These are phyloP conservation scores for Zygnema cylindricum DNA, from an alignment of 139 green algal genomes.

Conservation along the genomic window DNA sequence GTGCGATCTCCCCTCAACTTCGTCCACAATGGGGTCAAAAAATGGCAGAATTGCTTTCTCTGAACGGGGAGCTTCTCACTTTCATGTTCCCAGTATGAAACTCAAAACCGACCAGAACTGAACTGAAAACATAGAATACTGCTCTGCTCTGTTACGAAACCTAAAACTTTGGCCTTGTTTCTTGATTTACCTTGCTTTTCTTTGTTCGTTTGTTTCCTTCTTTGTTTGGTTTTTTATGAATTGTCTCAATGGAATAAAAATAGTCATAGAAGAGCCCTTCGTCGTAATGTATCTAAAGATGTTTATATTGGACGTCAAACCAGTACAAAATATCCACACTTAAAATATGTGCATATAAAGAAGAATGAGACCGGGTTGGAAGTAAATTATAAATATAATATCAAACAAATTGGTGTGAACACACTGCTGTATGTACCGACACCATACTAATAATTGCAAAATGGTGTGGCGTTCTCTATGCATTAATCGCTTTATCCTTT, in stretches of 20 bases:
- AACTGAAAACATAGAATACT: background rate
- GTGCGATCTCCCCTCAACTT: slow-evolving; percentile 28
- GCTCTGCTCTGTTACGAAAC: background rate
- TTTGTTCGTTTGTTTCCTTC: slow-evolving; percentile 1
- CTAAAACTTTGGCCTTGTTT: background rate
- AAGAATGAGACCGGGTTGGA: too few relatives aligned
- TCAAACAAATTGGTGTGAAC: slow-evolving; percentile 1
- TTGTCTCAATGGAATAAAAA: background rate
- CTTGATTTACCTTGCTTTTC: too few relatives aligned
- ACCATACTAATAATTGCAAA: background rate
- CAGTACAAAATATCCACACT: too few relatives aligned
- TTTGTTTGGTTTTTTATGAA: background rate
- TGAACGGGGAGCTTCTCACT: slow-evolving; percentile 18
- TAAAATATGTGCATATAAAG: too few relatives aligned
- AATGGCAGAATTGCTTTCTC: slow-evolving; percentile 29
- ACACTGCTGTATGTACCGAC: background rate
- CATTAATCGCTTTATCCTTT: slow-evolving; percentile 5
- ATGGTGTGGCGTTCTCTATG: background rate
- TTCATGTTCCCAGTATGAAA: slow-evolving; percentile 45
- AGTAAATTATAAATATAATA: background rate
- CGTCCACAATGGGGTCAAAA: slow-evolving; percentile 32
- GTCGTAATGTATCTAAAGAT: too few relatives aligned
- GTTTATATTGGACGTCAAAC: too few relatives aligned
- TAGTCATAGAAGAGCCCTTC: background rate
- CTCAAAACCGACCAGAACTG: background rate